Evolutionary conservation across 129 eudicot species (phyloP).

Genomic region (Deinandra increscens): DNA sequence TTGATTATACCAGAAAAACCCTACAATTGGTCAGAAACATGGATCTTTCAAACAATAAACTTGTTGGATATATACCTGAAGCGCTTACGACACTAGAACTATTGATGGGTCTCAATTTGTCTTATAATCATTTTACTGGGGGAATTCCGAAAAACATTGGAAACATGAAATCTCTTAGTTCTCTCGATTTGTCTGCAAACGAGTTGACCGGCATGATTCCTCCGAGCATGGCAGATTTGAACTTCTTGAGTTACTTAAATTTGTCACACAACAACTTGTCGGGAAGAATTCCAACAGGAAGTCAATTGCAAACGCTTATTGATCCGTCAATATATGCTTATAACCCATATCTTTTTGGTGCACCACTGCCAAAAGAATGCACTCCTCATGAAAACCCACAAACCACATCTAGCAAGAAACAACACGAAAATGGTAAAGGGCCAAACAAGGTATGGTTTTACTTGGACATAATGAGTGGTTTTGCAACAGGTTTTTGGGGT

Average conservation of each 20-base stretch:
- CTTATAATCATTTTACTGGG: neutral
- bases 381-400: neutral
- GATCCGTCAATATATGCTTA: neutral
- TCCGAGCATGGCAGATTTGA: neutral
- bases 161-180: neutral
- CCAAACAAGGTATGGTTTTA: constrained; percentile 14
- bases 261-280: neutral
- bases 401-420: neutral
- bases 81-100: neutral
- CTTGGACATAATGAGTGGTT: constrained; percentile 14
- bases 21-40: neutral
- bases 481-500: constrained; percentile 31
- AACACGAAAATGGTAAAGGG: neutral
- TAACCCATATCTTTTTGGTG: neutral
- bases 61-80: neutral
- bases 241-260: neutral
- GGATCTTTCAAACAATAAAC: constrained; percentile 10
- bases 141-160: neutral
- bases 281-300: neutral
- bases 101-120: neutral
- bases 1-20: no score
- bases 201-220: neutral
- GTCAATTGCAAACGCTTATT: neutral
- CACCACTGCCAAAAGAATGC: neutral
- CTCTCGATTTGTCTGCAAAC: neutral